Base-by-base conservation (phyloP, 805 yeast genomes). In the Metschnikowia gelsemii region DNA sequence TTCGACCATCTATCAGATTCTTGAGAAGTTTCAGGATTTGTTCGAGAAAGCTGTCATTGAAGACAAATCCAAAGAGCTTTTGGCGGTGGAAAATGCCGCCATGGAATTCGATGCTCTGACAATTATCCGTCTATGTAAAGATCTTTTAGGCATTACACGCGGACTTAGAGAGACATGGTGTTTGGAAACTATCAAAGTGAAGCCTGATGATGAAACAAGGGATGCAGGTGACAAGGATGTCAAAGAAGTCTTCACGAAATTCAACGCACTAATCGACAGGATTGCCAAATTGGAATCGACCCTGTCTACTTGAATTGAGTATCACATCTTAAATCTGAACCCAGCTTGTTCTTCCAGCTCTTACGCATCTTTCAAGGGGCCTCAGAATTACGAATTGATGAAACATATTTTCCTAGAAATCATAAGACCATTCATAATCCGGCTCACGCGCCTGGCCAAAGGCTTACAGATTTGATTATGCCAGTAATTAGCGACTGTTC, bases 161-260 rank as follows among this genome's bases (percentile, higher is more conserved):
- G 66, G 68, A 0, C 57, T 79, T 33, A 73, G 74, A 49, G 83
- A 78, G 54, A 67, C 74, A 3, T 79, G 83, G 84, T 72, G 78
- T 29, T 57, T 79, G 40, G 82, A 80, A 2, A 76, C 78, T 18
- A 61, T 77, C 40, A 75, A 75, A 28, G 68, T 65, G 11, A 37
- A 47, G 13, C 40, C 49, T 3, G 17, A 36, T 40, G 44, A 27
- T 2, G 54, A 54, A 8, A 47, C 42, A 9, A 42, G 40, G 11
- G 34, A 51, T 22, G 43, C 42, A 5, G 55, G 52, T 25, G 58
- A 58, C 20, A 49, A 50, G 20, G 46, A 64, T 12, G 40, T 58
- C 4, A 47, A 57, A 38, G 41, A 47, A 9, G 56, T 66, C 3
- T 65, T 63, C 32, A 51, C 49, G 5, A 61, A 65, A 49, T 69